A percentile compares a stretch with the other conserved stretches of the same genome.
Conservation (phyloP, 768 basidiomycete species). For the Tephrocybe rancida region DNA sequence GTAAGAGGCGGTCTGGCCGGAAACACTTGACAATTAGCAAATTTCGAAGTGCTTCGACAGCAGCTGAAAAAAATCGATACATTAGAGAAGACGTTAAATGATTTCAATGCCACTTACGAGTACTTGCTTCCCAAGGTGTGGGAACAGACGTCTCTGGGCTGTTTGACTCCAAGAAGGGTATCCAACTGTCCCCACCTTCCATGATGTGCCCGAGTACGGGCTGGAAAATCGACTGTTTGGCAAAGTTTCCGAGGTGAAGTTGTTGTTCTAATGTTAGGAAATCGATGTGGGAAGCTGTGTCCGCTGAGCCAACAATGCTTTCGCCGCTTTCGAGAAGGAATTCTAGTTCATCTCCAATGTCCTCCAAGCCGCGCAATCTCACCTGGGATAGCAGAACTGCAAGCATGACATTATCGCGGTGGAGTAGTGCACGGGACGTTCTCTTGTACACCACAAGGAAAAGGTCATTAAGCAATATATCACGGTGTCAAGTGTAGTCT, state of each 20-base stretch:
- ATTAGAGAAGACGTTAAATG: conserved; percentile 6
- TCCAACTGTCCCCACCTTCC: conserved; percentile 70
- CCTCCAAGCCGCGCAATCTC: conserved; percentile 78
- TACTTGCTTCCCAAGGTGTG: conserved; percentile 75
- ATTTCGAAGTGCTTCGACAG: conserved; percentile 72
- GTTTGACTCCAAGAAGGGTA: conserved; percentile 64
- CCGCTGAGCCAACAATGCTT: conserved; percentile 44
- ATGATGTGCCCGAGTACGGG: conserved; percentile 66
- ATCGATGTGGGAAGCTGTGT: conserved; percentile 36
- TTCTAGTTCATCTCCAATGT: conserved; percentile 84
- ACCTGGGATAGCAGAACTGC: conserved; percentile 90
- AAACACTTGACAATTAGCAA: conserved; percentile 87
- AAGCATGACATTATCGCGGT: conserved; percentile 89
- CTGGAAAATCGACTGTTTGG: conserved; percentile 76
- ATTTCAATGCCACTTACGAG: conserved; percentile 59
- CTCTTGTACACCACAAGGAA: conserved; percentile 89
- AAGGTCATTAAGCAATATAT: conserved; percentile 83
- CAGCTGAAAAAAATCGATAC: conserved; percentile 43
- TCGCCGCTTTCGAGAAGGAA: conserved; percentile 92
- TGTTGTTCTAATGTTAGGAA: conserved; percentile 70
- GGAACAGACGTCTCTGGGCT: conserved; percentile 74
- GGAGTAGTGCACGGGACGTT: conserved; percentile 89
- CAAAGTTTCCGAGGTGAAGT: conserved; percentile 67
- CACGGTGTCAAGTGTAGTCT: conserved; percentile 72
- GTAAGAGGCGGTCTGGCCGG: conserved; percentile 89